Conservation (phyloP, 768 basidiomycete genomes). For the Agaricus blazei region DNA sequence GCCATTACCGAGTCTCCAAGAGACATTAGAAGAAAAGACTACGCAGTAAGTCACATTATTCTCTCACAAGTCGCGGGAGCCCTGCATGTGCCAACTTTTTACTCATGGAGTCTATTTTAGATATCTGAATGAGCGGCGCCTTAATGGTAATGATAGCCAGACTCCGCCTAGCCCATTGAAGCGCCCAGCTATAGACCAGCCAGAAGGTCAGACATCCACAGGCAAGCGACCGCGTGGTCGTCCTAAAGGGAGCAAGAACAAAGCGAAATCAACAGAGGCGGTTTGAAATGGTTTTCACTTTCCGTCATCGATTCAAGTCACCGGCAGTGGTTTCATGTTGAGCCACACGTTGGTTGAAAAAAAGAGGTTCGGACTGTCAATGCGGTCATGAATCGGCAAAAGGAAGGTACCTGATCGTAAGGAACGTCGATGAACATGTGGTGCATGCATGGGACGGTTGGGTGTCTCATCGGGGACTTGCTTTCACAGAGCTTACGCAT, state of each 20-base stretch:
- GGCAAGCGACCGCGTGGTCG: slow-evolving; percentile 58
- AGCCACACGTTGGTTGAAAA: neutral
- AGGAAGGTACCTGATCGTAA: neutral
- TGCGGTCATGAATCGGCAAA: neutral
- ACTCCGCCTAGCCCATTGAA: slow-evolving; percentile 20
- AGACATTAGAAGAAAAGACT: slow-evolving; percentile 68
- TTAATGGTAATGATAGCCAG: slow-evolving; percentile 39
- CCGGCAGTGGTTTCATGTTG: neutral
- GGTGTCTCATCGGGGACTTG: neutral
- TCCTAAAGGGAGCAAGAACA: slow-evolving; percentile 69
- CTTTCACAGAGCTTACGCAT: neutral
- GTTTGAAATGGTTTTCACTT: neutral
- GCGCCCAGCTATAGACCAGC: slow-evolving; percentile 19
- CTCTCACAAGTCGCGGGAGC: neutral
- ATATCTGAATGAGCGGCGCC: slow-evolving; percentile 58
- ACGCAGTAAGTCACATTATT: slow-evolving; percentile 33
- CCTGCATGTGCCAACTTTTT: neutral
- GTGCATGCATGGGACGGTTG: slow-evolving; percentile 2
- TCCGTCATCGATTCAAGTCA: neutral
- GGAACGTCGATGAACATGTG: neutral
- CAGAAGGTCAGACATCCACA: slow-evolving; percentile 19
- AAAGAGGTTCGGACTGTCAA: neutral
- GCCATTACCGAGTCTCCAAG: slow-evolving; percentile 67
- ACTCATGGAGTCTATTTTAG: slow-evolving; percentile 23
- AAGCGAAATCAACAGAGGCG: slow-evolving; percentile 16